These are phyloP conservation scores for Penicillium glabrum DNA, from an alignment of 2,329 filamentous ascomycete species.

Conservation along the genomic window DNA sequence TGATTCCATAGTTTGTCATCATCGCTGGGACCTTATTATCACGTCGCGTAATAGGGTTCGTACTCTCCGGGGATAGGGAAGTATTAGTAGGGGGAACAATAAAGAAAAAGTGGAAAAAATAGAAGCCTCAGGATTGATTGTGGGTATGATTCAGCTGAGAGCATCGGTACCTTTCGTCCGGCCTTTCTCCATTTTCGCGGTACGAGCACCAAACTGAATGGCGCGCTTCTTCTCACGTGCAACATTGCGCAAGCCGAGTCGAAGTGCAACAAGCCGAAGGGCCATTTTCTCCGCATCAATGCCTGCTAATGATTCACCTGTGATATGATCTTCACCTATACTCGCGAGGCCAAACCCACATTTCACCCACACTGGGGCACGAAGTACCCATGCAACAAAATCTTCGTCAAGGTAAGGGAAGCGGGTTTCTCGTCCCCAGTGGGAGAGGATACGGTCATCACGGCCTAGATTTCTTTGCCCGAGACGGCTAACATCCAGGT, in stretches of 20 bases:
- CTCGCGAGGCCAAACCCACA: conserved; percentile 71
- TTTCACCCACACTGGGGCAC: conserved; percentile 75
- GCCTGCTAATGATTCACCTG: conserved; percentile 8
- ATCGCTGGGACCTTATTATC: conserved; percentile 27
- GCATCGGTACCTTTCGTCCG: conserved; percentile 68
- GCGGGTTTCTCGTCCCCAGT: conserved; percentile 85
- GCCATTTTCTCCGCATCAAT: conserved; percentile 74
- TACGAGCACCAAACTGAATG: conserved; percentile 79
- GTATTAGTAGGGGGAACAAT: neutral
- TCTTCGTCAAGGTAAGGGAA: conserved; percentile 90
- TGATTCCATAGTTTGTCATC: conserved; percentile 42
- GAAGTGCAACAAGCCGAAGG: conserved; percentile 72
- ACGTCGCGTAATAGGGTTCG: conserved; percentile 1
- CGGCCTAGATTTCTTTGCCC: conserved; percentile 93
- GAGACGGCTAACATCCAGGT: conserved; percentile 79
- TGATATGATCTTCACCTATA: conserved; percentile 20
- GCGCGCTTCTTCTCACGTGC: conserved; percentile 91
- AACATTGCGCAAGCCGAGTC: conserved; percentile 69
- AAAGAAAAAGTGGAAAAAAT: neutral
- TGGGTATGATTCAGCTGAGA: conserved; percentile 26
- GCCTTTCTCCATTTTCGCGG: conserved; percentile 73
- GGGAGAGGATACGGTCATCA: conserved; percentile 85
- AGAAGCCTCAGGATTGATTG: neutral
- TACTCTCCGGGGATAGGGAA: neutral
- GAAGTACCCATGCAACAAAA: conserved; percentile 78